phyloP scores from a whole-genome alignment of 2,329 filamentous ascomycete genomes.

The Apiospora aurea region DNA sequence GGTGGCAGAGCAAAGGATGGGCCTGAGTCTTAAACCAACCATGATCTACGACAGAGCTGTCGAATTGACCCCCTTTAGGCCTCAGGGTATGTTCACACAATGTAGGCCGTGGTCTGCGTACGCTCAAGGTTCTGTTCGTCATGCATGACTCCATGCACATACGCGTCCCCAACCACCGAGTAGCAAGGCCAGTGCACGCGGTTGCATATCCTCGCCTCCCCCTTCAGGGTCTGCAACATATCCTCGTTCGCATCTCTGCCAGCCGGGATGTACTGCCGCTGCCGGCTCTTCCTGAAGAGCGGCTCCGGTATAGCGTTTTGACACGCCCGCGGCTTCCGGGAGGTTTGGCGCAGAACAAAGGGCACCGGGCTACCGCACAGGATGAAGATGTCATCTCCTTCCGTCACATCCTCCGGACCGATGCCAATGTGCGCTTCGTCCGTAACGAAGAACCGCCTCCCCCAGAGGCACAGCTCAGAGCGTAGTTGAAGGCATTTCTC shows the following conservation, averaged over 20 bases:
- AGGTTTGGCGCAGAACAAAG: conserved; percentile 29
- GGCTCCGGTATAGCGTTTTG: conserved; percentile 25
- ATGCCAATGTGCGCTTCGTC: conserved; percentile 29
- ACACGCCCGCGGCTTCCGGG: conserved; percentile 21
- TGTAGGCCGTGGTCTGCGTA: not conserved
- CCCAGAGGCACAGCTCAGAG: conserved; percentile 32
- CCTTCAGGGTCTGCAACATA: conserved; percentile 23
- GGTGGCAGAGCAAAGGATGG: too few relatives aligned
- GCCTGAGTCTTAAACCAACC: too few relatives aligned
- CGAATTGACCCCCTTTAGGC: too few relatives aligned
- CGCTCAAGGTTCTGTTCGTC: conserved; percentile 18
- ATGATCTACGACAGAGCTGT: too few relatives aligned
- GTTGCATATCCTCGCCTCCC: not conserved
- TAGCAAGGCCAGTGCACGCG: conserved; percentile 23
- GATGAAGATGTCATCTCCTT: conserved; percentile 29
- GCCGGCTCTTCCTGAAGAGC: conserved; percentile 26
- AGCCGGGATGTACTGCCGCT: conserved; percentile 25
- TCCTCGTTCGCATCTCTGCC: conserved; percentile 26
- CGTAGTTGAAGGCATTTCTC: conserved; percentile 32
- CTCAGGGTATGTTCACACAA: not conserved
- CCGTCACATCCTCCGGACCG: conserved; percentile 27
- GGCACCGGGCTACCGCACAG: conserved; percentile 32
- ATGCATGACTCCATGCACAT: conserved; percentile 31
- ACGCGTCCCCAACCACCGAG: conserved; percentile 31
- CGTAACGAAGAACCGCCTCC: conserved; percentile 33